Evolutionary conservation across 2,329 filamentous ascomycete genomes (phyloP).

Genomic region (Trichoderma gracile): DNA sequence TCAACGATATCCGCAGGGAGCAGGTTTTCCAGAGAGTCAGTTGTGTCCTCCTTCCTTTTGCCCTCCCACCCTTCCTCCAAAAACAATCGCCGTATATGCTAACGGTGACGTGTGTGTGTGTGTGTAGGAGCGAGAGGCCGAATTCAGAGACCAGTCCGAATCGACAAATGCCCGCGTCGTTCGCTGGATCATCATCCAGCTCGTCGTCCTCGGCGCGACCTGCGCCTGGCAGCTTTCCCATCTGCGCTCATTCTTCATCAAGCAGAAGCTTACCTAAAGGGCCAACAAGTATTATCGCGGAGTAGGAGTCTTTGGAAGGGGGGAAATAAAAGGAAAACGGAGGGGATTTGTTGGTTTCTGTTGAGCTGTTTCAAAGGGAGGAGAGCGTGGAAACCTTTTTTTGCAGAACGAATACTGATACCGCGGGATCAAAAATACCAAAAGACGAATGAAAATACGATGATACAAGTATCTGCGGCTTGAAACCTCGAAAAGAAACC

Average conservation of each 20-base stretch:
- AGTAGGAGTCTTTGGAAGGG: neutral
- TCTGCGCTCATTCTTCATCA: slow-evolving; percentile 97
- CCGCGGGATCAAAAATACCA: too few species aligned
- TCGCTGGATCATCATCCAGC: slow-evolving; percentile 89
- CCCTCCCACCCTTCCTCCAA: too few species aligned
- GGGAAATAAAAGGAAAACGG: too few species aligned
- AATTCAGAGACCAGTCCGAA: slow-evolving; percentile 98
- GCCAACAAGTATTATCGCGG: neutral
- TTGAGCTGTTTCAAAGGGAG: too few species aligned
- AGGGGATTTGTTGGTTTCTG: too few species aligned
- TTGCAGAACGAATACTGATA: too few species aligned
- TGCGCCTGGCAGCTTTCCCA: slow-evolving; percentile 98
- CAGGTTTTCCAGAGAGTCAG: slow-evolving; percentile 92
- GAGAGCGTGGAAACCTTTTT: too few species aligned
- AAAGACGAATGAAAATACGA: neutral
- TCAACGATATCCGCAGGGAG: slow-evolving; percentile 88
- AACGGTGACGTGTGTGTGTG: too few species aligned
- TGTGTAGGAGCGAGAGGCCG: slow-evolving; percentile 84
- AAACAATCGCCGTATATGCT: too few species aligned
- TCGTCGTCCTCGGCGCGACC: slow-evolving; percentile 78
- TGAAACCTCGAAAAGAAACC: neutral
- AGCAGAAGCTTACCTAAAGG: slow-evolving; percentile 89
- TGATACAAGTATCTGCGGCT: neutral
- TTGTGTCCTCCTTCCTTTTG: slow-evolving; percentile 25
- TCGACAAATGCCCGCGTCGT: slow-evolving; percentile 88